A percentile compares a stretch with the other conserved stretches of the same genome.
phyloP scores from a whole-genome alignment of 805 yeast species.

The Pichia thaimueangensis region DNA sequence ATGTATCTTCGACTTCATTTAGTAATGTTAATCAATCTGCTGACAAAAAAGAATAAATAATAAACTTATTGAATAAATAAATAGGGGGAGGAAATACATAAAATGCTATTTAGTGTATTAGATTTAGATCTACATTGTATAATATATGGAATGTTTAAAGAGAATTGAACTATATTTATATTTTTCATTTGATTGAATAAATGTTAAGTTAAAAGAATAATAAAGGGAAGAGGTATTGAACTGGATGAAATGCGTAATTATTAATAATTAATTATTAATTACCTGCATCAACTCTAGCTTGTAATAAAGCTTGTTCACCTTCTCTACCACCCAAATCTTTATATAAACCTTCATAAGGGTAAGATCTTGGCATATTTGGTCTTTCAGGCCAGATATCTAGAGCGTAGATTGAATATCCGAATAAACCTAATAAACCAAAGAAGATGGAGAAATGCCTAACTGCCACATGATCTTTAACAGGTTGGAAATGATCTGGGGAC shows the following conservation, averaged over 20 bases:
- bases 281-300: constrained; percentile 37
- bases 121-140: too few species aligned
- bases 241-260: not conserved
- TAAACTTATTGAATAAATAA: too few species aligned
- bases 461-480: constrained; percentile 56
- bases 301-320: constrained; percentile 37
- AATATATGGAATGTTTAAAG: too few species aligned
- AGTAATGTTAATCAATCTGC: too few species aligned
- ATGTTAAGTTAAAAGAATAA: too few species aligned
- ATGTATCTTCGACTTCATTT: too few species aligned
- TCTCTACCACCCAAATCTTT: constrained; percentile 62
- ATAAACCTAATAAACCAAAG: constrained; percentile 41
- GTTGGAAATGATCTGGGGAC: constrained; percentile 73
- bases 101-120: too few species aligned
- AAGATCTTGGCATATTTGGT: constrained; percentile 71
- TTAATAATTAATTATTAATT: constrained; percentile 1
- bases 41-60: too few species aligned
- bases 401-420: constrained; percentile 40
- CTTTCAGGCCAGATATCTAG: constrained; percentile 55
- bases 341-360: constrained; percentile 71
- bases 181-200: too few species aligned
- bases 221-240: too few species aligned
- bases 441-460: constrained; percentile 50
- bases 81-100: too few species aligned
- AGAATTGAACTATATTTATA: too few species aligned